Base-by-base conservation (phyloP, 306 rosid genomes). In the Prunus mongolica region DNA sequence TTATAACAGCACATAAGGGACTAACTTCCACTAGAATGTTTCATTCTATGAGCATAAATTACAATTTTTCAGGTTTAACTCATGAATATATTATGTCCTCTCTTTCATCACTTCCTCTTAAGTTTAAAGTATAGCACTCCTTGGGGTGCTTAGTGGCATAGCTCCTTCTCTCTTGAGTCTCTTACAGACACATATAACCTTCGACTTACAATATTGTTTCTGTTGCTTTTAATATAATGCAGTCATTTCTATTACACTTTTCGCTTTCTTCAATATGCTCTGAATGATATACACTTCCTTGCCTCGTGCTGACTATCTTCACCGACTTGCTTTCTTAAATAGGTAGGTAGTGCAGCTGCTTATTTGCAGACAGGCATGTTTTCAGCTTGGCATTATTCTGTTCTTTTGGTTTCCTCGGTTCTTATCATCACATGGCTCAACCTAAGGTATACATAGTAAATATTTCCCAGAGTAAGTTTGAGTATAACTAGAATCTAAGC, bases 331-430 rank as follows among this genome's bases (percentile, higher is more conserved):
- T 56, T 18, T 10, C 52, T 61, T 50, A 57, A 28, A 57, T 85
- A 94, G 96, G 94, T 91, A 65, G 96, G 97, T 16, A 85, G 93
- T 85, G 97, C 97, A 11, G 94, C 93, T 76, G 96, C 96, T 62
- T 85, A 88, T 86, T 82, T 87, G 7, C 89, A 90, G 76, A 87
- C 91, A 1, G 93, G 93, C 69, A 45, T 84, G 11, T 93, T 91
- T 80, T 93, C 91, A 32, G 79, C 85, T 50, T 72, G 81, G 68
- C 84, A 84, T 62, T 93, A 82, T 83, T 78, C 83, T 75, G 16
- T 81, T 57, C 90, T 93, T 74, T 79, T 91, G 83, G 83, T 87
- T 78, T 88, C 97, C 64, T 91, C 98, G 0, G 86, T 88, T 87
- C 91, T 91, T 75, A 83, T 90, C 56, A 93, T 93, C 82, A 84